Conservation (phyloP, 1,139 yeast species). For the Geotrichum cucujoidarum region DNA sequence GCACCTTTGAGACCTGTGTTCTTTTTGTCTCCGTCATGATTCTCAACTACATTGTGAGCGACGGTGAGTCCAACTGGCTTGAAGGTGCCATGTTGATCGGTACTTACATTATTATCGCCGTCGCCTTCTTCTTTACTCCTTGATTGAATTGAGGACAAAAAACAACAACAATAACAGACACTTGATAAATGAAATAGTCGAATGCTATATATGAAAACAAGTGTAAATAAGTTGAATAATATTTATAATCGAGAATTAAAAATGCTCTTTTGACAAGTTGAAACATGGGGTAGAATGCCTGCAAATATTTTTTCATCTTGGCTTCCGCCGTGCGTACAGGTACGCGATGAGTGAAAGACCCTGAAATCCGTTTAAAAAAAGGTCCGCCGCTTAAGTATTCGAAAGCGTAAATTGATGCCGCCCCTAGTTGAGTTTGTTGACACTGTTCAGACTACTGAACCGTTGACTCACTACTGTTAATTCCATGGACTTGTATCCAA, state of each 20-base stretch:
- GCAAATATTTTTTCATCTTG: too few relatives aligned
- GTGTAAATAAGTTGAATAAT: background rate
- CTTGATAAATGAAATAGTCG: background rate
- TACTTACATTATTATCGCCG: conserved; percentile 77
- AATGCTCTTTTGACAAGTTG: background rate
- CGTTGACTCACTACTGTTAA: too few relatives aligned
- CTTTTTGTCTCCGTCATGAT: conserved; percentile 83
- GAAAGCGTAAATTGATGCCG: too few relatives aligned
- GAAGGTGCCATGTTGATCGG: conserved; percentile 92
- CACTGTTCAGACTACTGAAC: too few relatives aligned
- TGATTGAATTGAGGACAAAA: background rate
- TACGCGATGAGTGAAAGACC: too few relatives aligned
- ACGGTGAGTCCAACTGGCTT: conserved; percentile 94
- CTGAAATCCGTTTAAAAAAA: too few relatives aligned
- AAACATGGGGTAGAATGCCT: too few relatives aligned
- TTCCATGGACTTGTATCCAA: too few relatives aligned
- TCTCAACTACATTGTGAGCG: conserved; percentile 78
- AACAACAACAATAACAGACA: background rate
- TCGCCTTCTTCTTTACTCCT: conserved; percentile 55
- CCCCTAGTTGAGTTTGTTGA: too few relatives aligned
- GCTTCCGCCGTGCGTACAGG: too few relatives aligned
- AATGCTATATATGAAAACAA: background rate
- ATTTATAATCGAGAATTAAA: background rate
- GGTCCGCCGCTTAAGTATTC: too few relatives aligned
- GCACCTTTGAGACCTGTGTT: conserved; percentile 89